Percentiles rank a stretch among this genome's conserved stretches.
phyloP scores from a whole-genome alignment of 2,329 filamentous ascomycete species.

The Cladosporium halotolerans region DNA sequence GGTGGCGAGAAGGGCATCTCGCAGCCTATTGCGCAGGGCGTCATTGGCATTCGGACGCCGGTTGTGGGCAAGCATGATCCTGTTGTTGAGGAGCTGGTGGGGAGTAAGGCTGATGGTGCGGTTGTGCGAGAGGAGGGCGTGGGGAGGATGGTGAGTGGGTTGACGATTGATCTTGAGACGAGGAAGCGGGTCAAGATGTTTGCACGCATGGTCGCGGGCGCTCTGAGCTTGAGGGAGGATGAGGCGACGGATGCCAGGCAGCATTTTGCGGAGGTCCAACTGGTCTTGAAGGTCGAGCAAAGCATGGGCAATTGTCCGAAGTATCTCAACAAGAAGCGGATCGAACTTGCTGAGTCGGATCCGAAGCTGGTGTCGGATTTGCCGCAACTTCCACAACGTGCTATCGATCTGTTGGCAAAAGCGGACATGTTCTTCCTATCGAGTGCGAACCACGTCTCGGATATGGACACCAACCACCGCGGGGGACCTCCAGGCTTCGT shows the following conservation, averaged over 20 bases:
- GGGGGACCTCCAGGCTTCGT: conserved; percentile 71
- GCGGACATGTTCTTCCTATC: conserved; percentile 76
- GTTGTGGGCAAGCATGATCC: conserved; percentile 63
- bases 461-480: conserved; percentile 80
- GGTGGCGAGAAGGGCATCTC: conserved; percentile 68
- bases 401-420: conserved; percentile 53
- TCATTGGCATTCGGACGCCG: conserved; percentile 57
- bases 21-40: conserved; percentile 52
- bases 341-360: conserved; percentile 49
- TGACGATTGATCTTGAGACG: conserved; percentile 59
- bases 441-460: conserved; percentile 52
- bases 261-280: conserved; percentile 41
- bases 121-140: conserved; percentile 34
- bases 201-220: conserved; percentile 62
- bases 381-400: conserved; percentile 46
- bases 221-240: conserved; percentile 37
- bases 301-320: conserved; percentile 79
- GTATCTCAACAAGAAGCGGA: conserved; percentile 69
- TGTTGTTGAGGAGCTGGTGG: conserved; percentile 59
- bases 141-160: conserved; percentile 53
- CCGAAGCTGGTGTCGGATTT: conserved; percentile 47
- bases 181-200: conserved; percentile 68
- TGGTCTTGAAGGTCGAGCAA: conserved; percentile 64
- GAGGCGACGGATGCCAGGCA: conserved; percentile 23
- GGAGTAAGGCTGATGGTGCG: conserved; percentile 39